Base-by-base conservation (phyloP, 2,329 filamentous ascomycete genomes). In the Botrytis elliptica region DNA sequence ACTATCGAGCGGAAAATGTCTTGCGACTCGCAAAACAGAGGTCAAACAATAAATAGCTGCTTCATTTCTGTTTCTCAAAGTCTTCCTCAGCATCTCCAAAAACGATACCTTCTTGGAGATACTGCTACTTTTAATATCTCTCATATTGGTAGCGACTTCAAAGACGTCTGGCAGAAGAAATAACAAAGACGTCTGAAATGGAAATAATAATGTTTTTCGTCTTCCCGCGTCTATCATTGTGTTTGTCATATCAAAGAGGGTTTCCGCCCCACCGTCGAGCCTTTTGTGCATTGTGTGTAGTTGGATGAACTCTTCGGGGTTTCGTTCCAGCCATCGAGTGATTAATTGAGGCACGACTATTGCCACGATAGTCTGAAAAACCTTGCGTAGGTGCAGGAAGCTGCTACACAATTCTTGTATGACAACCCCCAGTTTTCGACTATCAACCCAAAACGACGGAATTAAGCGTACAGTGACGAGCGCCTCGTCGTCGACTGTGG, bases 111-210 rank as follows among this genome's bases (percentile, higher is more conserved):
- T 91, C 81, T 92, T 92, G 25, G 86, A 84, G 80, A 92, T 88
- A 77, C 87, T 86, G 72, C 85, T 85, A 77, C 86, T 88, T 80
- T 90, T 91, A 44, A 86, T 86, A 76, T 91, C 89, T 74, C 89
- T 86, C 80, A 92, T 84, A 80, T 90, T 90, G 81, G 89, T 91
- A 40, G 90, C 90, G 49, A 92, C 89, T 81, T 91, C 89, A 76
- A 92, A 92, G 9, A 92, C 88, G 77, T 92, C 90, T 6, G 90
- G 90, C 14, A 91, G 83, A 14, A 92, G 84, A 74, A 92, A 87
- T 16, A 92, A 82, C 7, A 92, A 82, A 20, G 87, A 85, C 3
- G 86, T 89, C 79, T 92, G 90, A 70, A 92, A 84, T 25, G 90
- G 89, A 77, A 87, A 90, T 33, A 91, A 83, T 46, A 88, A 82